Conservation (phyloP, 306 rosid species). For the Styphnolobium japonicum region DNA sequence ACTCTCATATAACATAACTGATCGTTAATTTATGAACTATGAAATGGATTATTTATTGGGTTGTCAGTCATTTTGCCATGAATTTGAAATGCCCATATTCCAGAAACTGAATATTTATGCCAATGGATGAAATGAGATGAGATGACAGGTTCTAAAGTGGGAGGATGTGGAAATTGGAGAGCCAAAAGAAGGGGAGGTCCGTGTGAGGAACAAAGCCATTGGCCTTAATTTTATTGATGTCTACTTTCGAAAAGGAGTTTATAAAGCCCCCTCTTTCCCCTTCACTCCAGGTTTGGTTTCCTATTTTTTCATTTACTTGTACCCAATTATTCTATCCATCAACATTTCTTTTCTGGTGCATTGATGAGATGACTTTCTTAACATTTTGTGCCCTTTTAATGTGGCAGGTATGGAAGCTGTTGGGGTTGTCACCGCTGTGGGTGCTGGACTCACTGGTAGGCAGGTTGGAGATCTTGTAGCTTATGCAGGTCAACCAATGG, state of each 20-base stretch:
- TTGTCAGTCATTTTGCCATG: background rate
- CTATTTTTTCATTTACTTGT: background rate
- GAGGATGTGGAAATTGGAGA: conserved; percentile 81
- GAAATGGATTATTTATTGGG: background rate
- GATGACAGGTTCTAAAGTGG: conserved; percentile 73
- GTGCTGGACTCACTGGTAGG: conserved; percentile 70
- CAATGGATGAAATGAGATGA: no score
- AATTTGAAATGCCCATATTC: background rate
- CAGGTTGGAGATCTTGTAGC: conserved; percentile 84
- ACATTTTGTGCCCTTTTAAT: background rate
- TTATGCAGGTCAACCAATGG: conserved; percentile 75
- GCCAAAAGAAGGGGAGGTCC: conserved; percentile 74
- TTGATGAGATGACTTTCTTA: no score
- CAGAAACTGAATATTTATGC: background rate
- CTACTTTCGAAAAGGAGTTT: conserved; percentile 81
- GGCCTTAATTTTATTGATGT: conserved; percentile 84
- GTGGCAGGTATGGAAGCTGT: conserved; percentile 81
- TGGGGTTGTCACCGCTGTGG: conserved; percentile 84
- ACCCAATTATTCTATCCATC: no score
- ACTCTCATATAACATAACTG: background rate
- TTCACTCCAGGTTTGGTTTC: conserved; percentile 62
- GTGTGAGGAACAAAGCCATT: conserved; percentile 74
- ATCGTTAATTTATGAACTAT: background rate
- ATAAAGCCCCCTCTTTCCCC: conserved; percentile 55
- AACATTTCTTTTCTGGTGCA: no score